These are phyloP conservation scores for Murraya paniculata DNA, from an alignment of 345 rosid genomes.

Conservation along the genomic window DNA sequence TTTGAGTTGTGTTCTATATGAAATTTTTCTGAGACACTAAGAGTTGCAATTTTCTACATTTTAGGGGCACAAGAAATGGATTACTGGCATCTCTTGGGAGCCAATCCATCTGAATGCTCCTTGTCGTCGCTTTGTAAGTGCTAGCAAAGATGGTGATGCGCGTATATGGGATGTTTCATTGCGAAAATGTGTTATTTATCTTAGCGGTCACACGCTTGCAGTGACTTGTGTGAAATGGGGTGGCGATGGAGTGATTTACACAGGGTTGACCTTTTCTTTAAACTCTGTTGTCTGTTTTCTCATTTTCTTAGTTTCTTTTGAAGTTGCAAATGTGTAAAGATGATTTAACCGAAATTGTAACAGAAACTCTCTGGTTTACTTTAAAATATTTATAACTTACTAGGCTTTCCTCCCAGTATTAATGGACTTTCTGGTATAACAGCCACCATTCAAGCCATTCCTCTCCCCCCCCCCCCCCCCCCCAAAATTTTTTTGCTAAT, in stretches of 20 bases:
- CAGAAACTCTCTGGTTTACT: neutral
- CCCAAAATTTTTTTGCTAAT: neutral
- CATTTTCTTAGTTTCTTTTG: neutral
- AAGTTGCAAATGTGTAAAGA: neutral
- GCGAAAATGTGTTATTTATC: constrained; percentile 67
- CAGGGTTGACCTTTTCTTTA: constrained; percentile 53
- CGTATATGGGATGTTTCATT: constrained; percentile 85
- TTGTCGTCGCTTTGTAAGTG: constrained; percentile 90
- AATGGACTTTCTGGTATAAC: neutral
- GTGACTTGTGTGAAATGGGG: constrained; percentile 99
- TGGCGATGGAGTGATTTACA: constrained; percentile 88
- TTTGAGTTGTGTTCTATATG: neutral
- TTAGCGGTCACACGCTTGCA: constrained; percentile 89
- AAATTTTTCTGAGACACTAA: constrained; percentile 2
- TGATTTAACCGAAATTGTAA: neutral
- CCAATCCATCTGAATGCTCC: constrained; percentile 90
- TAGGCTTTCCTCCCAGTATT: neutral
- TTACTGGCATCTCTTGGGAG: constrained; percentile 97
- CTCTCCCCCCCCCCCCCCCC: neutral
- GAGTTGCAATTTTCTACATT: constrained; percentile 17
- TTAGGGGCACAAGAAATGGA: constrained; percentile 99
- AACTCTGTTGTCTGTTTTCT: neutral
- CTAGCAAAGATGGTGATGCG: constrained; percentile 99
- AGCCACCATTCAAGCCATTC: neutral
- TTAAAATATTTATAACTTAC: neutral